phyloP scores from a whole-genome alignment of 306 rosid genomes.

The Sindora glabra region DNA sequence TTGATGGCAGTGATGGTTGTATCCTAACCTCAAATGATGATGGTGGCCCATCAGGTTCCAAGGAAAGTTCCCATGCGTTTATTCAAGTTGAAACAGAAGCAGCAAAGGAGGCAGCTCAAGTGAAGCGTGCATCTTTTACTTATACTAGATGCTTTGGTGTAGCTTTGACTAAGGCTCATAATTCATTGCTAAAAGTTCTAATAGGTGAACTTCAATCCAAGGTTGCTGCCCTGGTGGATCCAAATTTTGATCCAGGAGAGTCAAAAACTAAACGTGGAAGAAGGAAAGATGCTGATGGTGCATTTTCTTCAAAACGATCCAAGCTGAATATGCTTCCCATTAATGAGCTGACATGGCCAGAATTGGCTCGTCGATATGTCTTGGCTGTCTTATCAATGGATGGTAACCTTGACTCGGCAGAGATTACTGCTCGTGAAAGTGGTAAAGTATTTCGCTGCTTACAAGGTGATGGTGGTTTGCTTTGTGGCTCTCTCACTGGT shows the following conservation, averaged over 20 bases:
- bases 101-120: constrained; percentile 72
- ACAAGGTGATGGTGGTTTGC: constrained; percentile 99
- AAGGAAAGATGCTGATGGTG: constrained; percentile 74
- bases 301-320: constrained; percentile 48
- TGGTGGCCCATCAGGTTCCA: constrained; percentile 31
- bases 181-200: constrained; percentile 72
- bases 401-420: constrained; percentile 87
- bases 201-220: constrained; percentile 76
- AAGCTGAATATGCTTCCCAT: constrained; percentile 83
- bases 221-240: constrained; percentile 94
- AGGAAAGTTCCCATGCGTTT: constrained; percentile 51
- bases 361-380: constrained; percentile 76
- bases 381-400: constrained; percentile 88
- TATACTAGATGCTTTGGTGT: constrained; percentile 72
- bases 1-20: constrained; percentile 29
- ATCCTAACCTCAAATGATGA: constrained; percentile 27
- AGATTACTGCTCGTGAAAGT: constrained; percentile 83
- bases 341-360: constrained; percentile 98
- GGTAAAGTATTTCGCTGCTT: constrained; percentile 90
- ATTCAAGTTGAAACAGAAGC: constrained; percentile 78
- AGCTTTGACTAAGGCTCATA: constrained; percentile 82
- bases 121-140: constrained; percentile 59
- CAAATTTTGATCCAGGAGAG: constrained; percentile 92
- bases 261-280: constrained; percentile 78
- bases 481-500: constrained; percentile 92